phyloP scores from a whole-genome alignment of 2,329 filamentous ascomycete genomes.

The Colletotrichum endophyticum region DNA sequence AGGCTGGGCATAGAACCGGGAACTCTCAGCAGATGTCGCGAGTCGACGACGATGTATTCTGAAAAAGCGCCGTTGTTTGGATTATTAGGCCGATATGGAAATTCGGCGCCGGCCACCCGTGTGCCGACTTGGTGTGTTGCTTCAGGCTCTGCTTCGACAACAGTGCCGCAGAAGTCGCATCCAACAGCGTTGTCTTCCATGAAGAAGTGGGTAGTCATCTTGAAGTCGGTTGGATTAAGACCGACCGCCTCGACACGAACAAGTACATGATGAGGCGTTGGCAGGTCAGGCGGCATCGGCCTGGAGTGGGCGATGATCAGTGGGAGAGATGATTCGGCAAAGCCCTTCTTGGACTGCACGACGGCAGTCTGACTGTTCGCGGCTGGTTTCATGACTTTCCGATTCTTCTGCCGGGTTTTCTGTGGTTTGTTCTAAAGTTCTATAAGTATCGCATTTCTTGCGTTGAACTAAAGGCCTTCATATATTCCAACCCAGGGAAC shows the following conservation, averaged over 20 bases:
- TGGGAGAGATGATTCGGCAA: neutral
- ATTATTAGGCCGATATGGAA: constrained; percentile 7
- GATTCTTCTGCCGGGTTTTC: neutral
- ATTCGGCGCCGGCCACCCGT: constrained; percentile 14
- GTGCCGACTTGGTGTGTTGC: neutral
- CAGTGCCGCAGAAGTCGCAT: constrained; percentile 29
- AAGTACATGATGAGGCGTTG: neutral
- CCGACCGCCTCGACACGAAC: constrained; percentile 27
- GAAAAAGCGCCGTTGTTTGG: neutral
- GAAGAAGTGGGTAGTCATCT: constrained; percentile 21
- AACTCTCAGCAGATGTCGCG: neutral
- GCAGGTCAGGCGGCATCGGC: neutral
- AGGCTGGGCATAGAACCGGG: neutral
- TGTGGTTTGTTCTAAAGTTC: too few relatives aligned
- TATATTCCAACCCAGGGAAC: too few relatives aligned
- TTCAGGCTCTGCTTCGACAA: neutral
- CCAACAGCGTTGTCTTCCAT: constrained; percentile 13
- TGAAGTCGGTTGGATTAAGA: neutral
- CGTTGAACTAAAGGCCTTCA: too few relatives aligned
- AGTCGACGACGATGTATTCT: neutral
- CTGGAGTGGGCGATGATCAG: neutral
- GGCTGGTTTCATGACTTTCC: neutral
- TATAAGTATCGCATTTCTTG: too few relatives aligned
- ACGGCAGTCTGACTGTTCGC: neutral
- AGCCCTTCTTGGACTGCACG: neutral